Conservation (phyloP, 2,329 filamentous ascomycete genomes). For the Stemphylium vesicarium region DNA sequence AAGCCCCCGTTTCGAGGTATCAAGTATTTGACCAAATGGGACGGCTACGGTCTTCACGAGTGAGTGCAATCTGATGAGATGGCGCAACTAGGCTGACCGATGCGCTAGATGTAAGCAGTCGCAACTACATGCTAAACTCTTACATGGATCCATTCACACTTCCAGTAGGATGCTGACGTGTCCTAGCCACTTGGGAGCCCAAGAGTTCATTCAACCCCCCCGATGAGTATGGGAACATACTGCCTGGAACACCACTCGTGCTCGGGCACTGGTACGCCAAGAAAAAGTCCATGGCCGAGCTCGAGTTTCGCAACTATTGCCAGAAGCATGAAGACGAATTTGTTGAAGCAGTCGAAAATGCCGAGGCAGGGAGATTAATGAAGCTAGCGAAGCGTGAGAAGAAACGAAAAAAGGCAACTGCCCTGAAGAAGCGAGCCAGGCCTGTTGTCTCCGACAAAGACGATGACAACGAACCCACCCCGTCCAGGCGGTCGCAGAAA, state of each 20-base stretch:
- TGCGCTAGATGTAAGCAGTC: conserved; percentile 15
- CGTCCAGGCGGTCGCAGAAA: conserved; percentile 3
- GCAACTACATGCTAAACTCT: not conserved
- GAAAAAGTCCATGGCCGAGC: conserved; percentile 14
- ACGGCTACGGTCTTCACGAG: conserved; percentile 59
- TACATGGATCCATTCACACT: not conserved
- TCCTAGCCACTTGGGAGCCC: conserved; percentile 38
- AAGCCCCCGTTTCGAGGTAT: conserved; percentile 10
- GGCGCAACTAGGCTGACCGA: not conserved
- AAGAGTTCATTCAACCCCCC: not conserved
- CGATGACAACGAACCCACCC: conserved; percentile 23
- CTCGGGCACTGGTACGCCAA: conserved; percentile 17
- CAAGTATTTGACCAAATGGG: conserved; percentile 70
- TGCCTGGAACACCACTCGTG: conserved; percentile 5
- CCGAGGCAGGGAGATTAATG: conserved; percentile 2
- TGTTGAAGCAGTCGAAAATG: conserved; percentile 11
- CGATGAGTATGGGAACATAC: not conserved
- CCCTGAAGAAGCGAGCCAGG: conserved; percentile 8
- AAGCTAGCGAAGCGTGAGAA: conserved; percentile 24
- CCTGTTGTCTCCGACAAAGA: conserved; percentile 11
- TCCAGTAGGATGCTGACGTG: conserved; percentile 5
- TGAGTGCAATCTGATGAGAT: conserved; percentile 10
- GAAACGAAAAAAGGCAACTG: conserved; percentile 19
- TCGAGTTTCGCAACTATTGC: conserved; percentile 11
- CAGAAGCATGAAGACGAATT: conserved; percentile 15